Evolutionary conservation across 108 stramenopile genomes (phyloP).

Genomic region (Nitzschia palea): DNA sequence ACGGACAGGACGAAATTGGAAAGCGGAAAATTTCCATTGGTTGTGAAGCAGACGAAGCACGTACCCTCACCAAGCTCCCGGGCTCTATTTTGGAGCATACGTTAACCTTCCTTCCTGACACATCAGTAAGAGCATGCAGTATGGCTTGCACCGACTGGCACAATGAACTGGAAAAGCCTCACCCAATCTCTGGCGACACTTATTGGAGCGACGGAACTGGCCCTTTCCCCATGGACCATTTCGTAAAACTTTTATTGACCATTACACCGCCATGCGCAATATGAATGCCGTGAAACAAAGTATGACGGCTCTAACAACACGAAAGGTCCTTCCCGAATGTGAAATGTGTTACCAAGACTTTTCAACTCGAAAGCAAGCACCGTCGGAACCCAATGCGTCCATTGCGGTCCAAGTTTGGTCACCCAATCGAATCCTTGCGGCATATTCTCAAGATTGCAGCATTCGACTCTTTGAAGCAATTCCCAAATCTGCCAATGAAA

Average conservation of each 20-base stretch:
- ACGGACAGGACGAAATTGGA: neutral
- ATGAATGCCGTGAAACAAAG: slow-evolving; percentile 21
- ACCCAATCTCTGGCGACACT: slow-evolving; percentile 42
- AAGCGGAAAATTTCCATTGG: neutral
- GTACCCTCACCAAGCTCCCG: slow-evolving; percentile 23
- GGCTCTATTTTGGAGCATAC: slow-evolving; percentile 42
- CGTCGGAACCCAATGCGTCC: slow-evolving; percentile 2
- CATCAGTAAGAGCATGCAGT: slow-evolving; percentile 24
- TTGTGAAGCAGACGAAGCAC: neutral
- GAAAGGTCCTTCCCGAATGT: slow-evolving; percentile 11
- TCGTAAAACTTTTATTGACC: slow-evolving; percentile 32
- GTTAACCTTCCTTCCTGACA: slow-evolving; percentile 44
- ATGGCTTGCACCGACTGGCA: slow-evolving; percentile 47
- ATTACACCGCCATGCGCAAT: slow-evolving; percentile 44
- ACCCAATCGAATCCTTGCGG: slow-evolving; percentile 31
- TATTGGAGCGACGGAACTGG: slow-evolving; percentile 48
- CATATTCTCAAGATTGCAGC: slow-evolving; percentile 46
- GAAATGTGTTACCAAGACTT: slow-evolving; percentile 8
- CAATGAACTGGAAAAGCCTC: slow-evolving; percentile 52
- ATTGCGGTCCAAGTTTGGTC: slow-evolving; percentile 40
- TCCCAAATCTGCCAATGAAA: neutral
- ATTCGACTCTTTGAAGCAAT: slow-evolving; percentile 41
- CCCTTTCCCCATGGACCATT: slow-evolving; percentile 11
- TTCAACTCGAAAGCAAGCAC: neutral
- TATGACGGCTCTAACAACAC: slow-evolving; percentile 16